Conservation (phyloP, 2,329 filamentous ascomycete genomes). For the Helotiales sp. region DNA sequence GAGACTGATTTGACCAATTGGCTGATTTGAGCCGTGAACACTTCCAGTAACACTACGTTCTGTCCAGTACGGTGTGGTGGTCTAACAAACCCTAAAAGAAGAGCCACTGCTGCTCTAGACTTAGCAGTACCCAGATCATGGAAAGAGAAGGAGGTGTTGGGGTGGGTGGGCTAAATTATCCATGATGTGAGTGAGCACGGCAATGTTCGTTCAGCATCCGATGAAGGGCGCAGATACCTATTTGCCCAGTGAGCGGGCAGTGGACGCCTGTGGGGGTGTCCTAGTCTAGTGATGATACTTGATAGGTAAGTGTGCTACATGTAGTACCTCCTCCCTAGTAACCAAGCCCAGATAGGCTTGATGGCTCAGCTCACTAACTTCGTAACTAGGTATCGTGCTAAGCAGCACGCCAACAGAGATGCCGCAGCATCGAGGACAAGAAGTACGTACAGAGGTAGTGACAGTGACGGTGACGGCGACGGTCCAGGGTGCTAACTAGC, state of each 20-base stretch:
- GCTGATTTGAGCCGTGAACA: neutral
- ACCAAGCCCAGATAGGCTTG: conserved; percentile 6
- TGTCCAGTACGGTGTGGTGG: neutral
- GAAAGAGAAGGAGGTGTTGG: neutral
- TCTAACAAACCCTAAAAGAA: neutral
- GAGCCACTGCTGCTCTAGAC: neutral
- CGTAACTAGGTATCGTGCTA: neutral
- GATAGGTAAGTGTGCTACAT: neutral
- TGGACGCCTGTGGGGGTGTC: conserved; percentile 11
- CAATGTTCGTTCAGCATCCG: conserved; percentile 6
- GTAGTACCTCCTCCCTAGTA: neutral
- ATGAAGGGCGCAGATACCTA: neutral
- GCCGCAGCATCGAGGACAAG: conserved; percentile 9
- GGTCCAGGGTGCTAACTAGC: neutral
- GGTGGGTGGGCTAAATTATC: neutral
- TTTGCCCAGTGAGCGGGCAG: conserved; percentile 12
- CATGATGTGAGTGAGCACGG: neutral
- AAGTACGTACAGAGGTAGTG: too few relatives aligned
- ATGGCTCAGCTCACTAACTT: neutral
- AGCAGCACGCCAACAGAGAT: conserved; percentile 1
- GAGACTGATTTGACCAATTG: neutral
- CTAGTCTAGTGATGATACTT: conserved; percentile 1
- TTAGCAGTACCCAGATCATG: neutral
- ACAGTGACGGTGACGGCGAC: too few relatives aligned
- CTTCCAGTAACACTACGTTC: neutral